Evolutionary conservation across 108 stramenopile species (phyloP), one percentile per base, ranked within the genome.

Genomic region (Skeletonema costatum): DNA sequence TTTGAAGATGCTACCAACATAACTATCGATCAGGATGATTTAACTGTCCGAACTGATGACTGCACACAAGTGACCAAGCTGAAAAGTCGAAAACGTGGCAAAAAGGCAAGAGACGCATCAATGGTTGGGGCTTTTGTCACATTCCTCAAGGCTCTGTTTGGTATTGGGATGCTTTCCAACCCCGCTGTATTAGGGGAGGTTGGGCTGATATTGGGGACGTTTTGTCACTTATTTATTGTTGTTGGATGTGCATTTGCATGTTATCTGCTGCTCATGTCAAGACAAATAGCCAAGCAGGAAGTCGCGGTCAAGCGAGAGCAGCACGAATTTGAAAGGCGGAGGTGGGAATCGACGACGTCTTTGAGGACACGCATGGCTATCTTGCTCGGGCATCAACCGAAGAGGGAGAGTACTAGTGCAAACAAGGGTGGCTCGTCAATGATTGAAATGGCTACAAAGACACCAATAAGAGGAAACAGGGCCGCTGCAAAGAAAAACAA

Each of bases 41-140:
- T 25, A 29, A 56, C 25, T 29, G 8, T 56, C 6, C 53, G 25
- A 9, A 56, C 53, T 8, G 53, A 56, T n/a, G 53, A 56, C 25
- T 21, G 25, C 7, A 56, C 53, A 29, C 21, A 56, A 8, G 8
- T 56, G 29, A 56, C 53, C 53, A 56, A 56, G n/a, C 16, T 56
- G 25, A 56, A 56, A 25, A 25, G 53, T 25, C 70, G 66, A 46
- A 65, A 71, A 60, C 70, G 81, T 7, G 50, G 51, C 16, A 75
- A 68, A 53, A 82, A 82, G 48, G 75, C 71, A 4, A 41, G 41
- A 9, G 32, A 78, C 12, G 83, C 79, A 25, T 80, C 78, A 5
- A 80, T 74, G 11, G 83, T 80, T 16, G 79, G 79, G 48, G 83
- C 83, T 10, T 84, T 84, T 30, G 73, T 80, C 14, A 84, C 79